phyloP scores from a whole-genome alignment of 2,329 filamentous ascomycete genomes.

The Talaromyces sp. region DNA sequence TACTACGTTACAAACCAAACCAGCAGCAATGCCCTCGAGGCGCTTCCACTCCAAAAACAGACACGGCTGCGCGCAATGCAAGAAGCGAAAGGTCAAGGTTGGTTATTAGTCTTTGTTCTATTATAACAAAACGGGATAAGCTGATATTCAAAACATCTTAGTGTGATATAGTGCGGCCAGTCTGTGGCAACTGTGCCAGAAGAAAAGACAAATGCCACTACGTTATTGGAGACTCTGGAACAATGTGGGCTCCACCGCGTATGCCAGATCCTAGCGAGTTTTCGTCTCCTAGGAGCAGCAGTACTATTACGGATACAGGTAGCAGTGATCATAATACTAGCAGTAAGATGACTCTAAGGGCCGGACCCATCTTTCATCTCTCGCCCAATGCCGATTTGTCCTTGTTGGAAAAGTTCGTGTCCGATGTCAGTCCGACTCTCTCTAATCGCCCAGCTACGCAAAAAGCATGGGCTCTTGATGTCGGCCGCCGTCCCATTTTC shows the following conservation, averaged over 20 bases:
- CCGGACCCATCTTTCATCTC: background rate
- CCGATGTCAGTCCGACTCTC: conserved; percentile 6
- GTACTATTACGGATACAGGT: background rate
- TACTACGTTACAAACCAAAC: background rate
- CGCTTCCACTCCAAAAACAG: conserved; percentile 8
- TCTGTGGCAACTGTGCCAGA: conserved; percentile 6
- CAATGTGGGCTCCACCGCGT: background rate
- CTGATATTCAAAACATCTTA: background rate
- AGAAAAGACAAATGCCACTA: conserved; percentile 2
- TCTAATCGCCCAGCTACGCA: conserved; percentile 2
- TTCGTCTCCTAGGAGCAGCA: background rate
- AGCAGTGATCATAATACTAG: background rate
- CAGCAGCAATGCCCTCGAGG: conserved; percentile 1
- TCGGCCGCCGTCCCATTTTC: background rate
- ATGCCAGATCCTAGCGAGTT: background rate
- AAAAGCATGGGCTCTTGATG: conserved; percentile 2
- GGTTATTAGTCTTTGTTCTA: background rate
- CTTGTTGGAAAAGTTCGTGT: conserved; percentile 5
- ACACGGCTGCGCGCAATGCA: conserved; percentile 7
- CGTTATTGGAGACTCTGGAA: background rate
- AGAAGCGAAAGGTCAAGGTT: conserved; percentile 6
- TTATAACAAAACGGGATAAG: background rate
- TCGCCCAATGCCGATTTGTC: background rate
- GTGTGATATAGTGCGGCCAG: conserved; percentile 4
- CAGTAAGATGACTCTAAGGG: background rate